These are phyloP conservation scores for Trichoderma arundinaceum DNA, from an alignment of 2,329 filamentous ascomycete species.

Conservation along the genomic window DNA sequence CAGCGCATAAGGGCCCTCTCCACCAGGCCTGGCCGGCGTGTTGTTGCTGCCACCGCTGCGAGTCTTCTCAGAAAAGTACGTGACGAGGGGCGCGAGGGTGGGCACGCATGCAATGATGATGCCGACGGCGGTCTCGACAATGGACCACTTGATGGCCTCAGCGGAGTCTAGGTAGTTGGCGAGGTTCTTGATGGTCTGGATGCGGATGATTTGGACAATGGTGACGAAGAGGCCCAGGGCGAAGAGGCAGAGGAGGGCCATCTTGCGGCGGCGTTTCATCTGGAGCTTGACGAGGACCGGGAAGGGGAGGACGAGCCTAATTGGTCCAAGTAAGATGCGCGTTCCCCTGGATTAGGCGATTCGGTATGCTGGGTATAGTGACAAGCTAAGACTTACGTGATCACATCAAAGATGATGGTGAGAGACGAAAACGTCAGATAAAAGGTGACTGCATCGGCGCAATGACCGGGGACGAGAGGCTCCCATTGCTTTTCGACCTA, in stretches of 20 bases:
- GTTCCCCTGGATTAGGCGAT: no score
- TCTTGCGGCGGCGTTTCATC: constrained; percentile 49
- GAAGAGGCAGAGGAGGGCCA: constrained; percentile 52
- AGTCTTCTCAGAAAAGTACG: constrained; percentile 42
- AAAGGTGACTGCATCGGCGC: constrained; percentile 49
- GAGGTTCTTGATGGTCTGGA: constrained; percentile 54
- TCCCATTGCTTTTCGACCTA: constrained; percentile 50
- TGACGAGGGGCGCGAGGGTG: constrained; percentile 51
- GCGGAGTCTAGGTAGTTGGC: constrained; percentile 53
- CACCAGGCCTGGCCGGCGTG: neutral
- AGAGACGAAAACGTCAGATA: constrained; percentile 51
- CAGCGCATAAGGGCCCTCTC: constrained; percentile 36
- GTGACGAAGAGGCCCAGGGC: constrained; percentile 58
- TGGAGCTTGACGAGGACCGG: constrained; percentile 47
- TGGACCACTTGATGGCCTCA: constrained; percentile 52
- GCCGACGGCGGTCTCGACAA: constrained; percentile 52
- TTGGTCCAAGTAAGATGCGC: neutral
- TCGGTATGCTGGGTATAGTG: neutral
- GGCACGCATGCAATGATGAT: constrained; percentile 52
- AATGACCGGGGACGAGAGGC: constrained; percentile 45
- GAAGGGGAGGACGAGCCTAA: constrained; percentile 50
- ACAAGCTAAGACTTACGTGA: constrained; percentile 42
- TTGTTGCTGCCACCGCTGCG: constrained; percentile 34
- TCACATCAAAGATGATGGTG: constrained; percentile 50
- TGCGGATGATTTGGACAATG: constrained; percentile 57